Evolutionary conservation across 1,284 basidiomycete species (phyloP).

Genomic region (Wallemia ichthyophaga): DNA sequence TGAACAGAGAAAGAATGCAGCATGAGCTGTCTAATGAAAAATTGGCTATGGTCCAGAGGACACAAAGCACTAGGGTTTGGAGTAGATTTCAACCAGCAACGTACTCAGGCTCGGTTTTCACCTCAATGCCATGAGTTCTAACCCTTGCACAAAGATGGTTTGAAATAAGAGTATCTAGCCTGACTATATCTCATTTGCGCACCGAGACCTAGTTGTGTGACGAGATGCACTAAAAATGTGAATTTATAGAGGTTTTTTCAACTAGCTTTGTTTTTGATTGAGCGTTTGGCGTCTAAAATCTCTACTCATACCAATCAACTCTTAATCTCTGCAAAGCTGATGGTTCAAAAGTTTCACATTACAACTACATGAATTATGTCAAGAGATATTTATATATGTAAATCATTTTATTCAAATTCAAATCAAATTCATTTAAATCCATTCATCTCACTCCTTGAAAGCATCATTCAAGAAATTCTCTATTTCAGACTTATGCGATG

Average conservation of each 20-base stretch:
- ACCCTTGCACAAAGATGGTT: neutral
- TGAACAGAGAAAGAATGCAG: neutral
- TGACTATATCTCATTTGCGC: too few relatives aligned
- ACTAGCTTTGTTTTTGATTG: too few relatives aligned
- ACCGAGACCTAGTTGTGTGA: too few relatives aligned
- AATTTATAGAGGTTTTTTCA: too few relatives aligned
- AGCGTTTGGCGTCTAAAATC: too few relatives aligned
- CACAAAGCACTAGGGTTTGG: neutral
- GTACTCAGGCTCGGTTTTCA: slow-evolving; percentile 1
- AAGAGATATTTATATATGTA: neutral
- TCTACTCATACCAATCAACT: too few relatives aligned
- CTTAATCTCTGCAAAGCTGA: too few relatives aligned
- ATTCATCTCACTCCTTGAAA: slow-evolving; percentile 6
- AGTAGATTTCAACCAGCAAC: neutral
- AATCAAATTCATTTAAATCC: slow-evolving; percentile 3
- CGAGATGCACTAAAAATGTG: neutral
- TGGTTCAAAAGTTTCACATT: too few relatives aligned
- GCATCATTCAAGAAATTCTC: slow-evolving; percentile 30
- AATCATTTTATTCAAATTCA: too few relatives aligned
- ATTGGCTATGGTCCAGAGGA: neutral
- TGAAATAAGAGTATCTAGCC: neutral
- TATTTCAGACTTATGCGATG: slow-evolving; percentile 36
- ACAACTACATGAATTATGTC: neutral
- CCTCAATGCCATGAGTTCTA: neutral
- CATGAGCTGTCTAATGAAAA: neutral